A percentile compares a stretch with the other conserved stretches of the same genome.
Conservation (phyloP, 2,329 filamentous ascomycete genomes). For the Trichoderma breve region DNA sequence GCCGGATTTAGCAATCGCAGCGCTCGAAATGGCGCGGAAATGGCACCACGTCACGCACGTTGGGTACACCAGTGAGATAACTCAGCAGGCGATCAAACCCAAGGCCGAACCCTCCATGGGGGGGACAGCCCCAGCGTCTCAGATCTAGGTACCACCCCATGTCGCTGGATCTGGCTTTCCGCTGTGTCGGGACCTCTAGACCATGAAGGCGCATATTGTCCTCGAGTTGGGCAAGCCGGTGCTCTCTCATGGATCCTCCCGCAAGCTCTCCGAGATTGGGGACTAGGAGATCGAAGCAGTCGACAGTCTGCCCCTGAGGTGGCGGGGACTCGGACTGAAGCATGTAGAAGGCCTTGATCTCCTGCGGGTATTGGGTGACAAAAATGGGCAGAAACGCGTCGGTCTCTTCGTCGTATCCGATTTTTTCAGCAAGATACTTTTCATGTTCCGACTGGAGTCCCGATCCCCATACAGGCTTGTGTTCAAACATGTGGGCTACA, state of each 20-base stretch:
- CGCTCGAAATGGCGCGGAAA: constrained; percentile 75
- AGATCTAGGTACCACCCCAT: constrained; percentile 88
- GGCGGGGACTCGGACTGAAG: constrained; percentile 36
- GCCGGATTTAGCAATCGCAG: constrained; percentile 52
- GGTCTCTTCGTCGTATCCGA: constrained; percentile 52
- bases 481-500: constrained; percentile 62
- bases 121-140: constrained; percentile 84
- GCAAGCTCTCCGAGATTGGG: constrained; percentile 84
- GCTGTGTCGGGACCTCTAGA: constrained; percentile 45
- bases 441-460: constrained; percentile 92
- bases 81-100: constrained; percentile 85
- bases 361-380: constrained; percentile 86
- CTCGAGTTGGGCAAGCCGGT: constrained; percentile 66
- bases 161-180: constrained; percentile 28
- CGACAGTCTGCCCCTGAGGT: constrained; percentile 58
- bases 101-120: constrained; percentile 86
- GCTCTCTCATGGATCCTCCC: constrained; percentile 86
- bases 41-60: constrained; percentile 79
- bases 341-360: constrained; percentile 85
- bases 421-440: constrained; percentile 70
- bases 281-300: constrained; percentile 87
- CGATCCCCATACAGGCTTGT: constrained; percentile 66
- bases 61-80: constrained; percentile 78
- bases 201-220: constrained; percentile 69
- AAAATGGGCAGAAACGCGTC: constrained; percentile 68